A percentile compares a stretch with the other conserved stretches of the same genome.
phyloP scores from a whole-genome alignment of 139 green algal species.

The Picochlorum sp. region DNA sequence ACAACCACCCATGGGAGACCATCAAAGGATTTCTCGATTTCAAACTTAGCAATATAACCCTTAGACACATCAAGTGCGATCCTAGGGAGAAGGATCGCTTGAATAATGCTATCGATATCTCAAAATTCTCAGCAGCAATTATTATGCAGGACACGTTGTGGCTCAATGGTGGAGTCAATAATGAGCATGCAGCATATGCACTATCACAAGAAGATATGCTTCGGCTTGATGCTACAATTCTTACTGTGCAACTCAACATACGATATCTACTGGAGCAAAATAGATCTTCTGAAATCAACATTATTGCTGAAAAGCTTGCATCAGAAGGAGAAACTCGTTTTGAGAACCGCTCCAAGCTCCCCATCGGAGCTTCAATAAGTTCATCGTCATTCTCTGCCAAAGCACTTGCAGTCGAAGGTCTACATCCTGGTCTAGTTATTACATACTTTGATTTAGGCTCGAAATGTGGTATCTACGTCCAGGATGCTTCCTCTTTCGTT shows the following conservation, averaged over 20 bases:
- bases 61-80: constrained; percentile 16
- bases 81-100: constrained; percentile 12
- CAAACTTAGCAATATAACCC: neutral
- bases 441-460: constrained; percentile 5
- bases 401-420: constrained; percentile 17
- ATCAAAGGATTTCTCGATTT: neutral
- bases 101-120: constrained; percentile 6
- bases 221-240: constrained; percentile 33
- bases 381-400: constrained; percentile 40
- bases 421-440: constrained; percentile 2
- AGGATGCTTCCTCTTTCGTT: constrained; percentile 8
- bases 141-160: neutral
- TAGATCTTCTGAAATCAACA: constrained; percentile 33
- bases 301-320: constrained; percentile 22
- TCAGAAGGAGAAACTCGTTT: constrained; percentile 37
- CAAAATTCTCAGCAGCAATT: neutral
- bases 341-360: constrained; percentile 44
- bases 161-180: neutral
- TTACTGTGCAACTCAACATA: constrained; percentile 44
- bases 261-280: constrained; percentile 33
- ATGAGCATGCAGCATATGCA: neutral
- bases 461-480: constrained; percentile 13
- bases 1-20: constrained; percentile 16
- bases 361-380: constrained; percentile 49
- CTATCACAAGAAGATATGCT: constrained; percentile 31